Conservation (phyloP, 768 basidiomycete species). For the Piloderma croceum region DNA sequence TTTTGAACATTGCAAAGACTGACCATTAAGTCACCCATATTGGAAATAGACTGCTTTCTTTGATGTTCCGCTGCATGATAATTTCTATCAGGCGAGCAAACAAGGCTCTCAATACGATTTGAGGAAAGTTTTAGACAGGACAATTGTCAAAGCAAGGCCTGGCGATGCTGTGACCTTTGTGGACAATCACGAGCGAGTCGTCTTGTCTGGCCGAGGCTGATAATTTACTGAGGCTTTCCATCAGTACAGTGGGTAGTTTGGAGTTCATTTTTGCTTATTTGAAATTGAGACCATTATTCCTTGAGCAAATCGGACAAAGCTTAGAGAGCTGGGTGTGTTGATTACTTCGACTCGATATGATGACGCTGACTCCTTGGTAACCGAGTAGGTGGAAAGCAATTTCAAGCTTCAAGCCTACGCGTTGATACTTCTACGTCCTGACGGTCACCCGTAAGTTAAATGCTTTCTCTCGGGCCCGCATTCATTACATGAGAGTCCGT, state of each 20-base stretch:
- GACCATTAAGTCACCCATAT: no score
- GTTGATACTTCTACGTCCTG: constrained; percentile 62
- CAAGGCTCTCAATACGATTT: constrained; percentile 67
- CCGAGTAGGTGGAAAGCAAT: constrained; percentile 50
- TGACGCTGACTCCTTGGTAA: neutral
- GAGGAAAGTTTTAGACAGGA: constrained; percentile 62
- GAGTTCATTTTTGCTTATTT: neutral
- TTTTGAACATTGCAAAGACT: neutral
- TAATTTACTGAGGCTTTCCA: constrained; percentile 52
- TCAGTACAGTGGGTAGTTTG: neutral
- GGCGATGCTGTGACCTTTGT: constrained; percentile 86
- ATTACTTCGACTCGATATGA: constrained; percentile 1
- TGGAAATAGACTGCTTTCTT: constrained; percentile 72
- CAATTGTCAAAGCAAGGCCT: constrained; percentile 63
- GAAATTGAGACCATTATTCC: constrained; percentile 5
- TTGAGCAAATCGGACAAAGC: constrained; percentile 60
- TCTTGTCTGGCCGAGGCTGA: constrained; percentile 1
- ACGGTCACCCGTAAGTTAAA: constrained; percentile 66
- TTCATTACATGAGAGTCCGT: neutral
- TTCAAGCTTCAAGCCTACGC: constrained; percentile 85
- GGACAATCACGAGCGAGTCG: constrained; percentile 80
- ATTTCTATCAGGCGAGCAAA: constrained; percentile 74
- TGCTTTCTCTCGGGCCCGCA: neutral
- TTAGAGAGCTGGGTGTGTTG: constrained; percentile 75
- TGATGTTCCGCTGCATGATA: constrained; percentile 85